Percentiles rank a stretch among this genome's conserved stretches.
These are phyloP conservation scores for Ascochyta fabae DNA, from an alignment of 2,329 filamentous ascomycete genomes.

Conservation along the genomic window DNA sequence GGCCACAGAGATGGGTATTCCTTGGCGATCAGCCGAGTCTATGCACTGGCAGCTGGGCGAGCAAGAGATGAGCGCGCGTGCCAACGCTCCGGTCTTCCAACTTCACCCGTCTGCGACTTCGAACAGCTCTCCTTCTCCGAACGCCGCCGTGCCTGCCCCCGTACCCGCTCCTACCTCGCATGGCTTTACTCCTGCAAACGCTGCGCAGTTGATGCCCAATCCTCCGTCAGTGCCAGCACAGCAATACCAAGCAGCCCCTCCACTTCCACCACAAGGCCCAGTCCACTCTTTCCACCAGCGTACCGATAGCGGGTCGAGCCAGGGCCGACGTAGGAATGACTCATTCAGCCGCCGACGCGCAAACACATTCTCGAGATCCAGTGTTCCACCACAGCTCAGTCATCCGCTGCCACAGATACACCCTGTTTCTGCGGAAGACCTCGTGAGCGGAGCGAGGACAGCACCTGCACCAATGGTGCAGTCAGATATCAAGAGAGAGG, in stretches of 20 bases:
- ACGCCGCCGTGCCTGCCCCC: conserved; percentile 32
- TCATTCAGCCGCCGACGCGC: conserved; percentile 45
- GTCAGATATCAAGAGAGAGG: conserved; percentile 39
- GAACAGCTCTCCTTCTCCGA: conserved; percentile 40
- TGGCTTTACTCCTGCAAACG: conserved; percentile 49
- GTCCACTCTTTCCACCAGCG: conserved; percentile 44
- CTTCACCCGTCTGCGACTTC: conserved; percentile 50
- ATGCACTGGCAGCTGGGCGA: conserved; percentile 99
- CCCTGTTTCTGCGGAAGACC: conserved; percentile 40
- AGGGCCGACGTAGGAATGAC: conserved; percentile 40
- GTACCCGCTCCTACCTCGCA: conserved; percentile 35
- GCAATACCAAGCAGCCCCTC: conserved; percentile 37
- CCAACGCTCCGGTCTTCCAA: conserved; percentile 85
- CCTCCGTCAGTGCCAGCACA: conserved; percentile 31
- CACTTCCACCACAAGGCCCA: conserved; percentile 32
- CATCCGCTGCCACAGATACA: conserved; percentile 43
- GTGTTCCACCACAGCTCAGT: conserved; percentile 46
- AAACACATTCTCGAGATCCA: conserved; percentile 38
- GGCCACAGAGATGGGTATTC: conserved; percentile 91
- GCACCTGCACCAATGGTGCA: conserved; percentile 41
- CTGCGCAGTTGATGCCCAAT: conserved; percentile 44
- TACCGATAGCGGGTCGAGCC: conserved; percentile 42
- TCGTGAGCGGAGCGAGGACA: conserved; percentile 45
- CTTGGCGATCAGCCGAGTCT: conserved; percentile 93
- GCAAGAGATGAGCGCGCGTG: conserved; percentile 89